Evolutionary conservation across 306 rosid species (phyloP), one percentile per base, ranked within the genome.

Genomic region (Cucumis cinereus): DNA sequence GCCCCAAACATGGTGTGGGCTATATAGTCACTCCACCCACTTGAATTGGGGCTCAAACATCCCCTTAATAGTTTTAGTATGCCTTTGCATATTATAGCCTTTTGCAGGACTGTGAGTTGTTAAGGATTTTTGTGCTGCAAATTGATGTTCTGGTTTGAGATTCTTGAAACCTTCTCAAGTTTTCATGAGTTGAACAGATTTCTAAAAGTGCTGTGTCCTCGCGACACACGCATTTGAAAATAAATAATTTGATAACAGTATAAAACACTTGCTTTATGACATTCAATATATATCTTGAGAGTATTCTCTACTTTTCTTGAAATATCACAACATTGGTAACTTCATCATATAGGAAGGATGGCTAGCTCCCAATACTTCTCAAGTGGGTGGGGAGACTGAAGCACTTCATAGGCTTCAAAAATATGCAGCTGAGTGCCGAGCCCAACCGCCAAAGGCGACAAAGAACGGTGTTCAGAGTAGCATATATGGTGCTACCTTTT

Each of bases 321-420:
- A 36, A 15, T 19, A 49, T 82, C 54, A 55, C 38, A 54, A 43
- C 81, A 73, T 41, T 90, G 77, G 74, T 66, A 60, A 81, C 63
- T 55, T 77, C 78, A 20, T 85, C 7, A 0, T 77, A 77, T 79
- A 92, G 99, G 96, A 88, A 61, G 97, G 93, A 70, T 91, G 82
- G 84, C 69, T 78, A 23, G 88, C 82, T 35, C 88, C 89, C 45
- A 86, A 78, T 85, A 69, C 85, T 84, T 79, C 92, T 20, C 79
- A 89, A 88, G 85, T 87, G 28, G 99, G 99, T 83, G 99, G 99
- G 74, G 99, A 95, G 82, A 88, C 90, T 56, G 99, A 90, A 87
- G 99, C 98, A 49, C 76, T 90, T 5, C 87, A 87, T 84, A 90
- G 88, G 90, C 92, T 95, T 67, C 78, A 84, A 79, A 90, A 73